Evolutionary conservation across 2,329 filamentous ascomycete species (phyloP).

Genomic region (Davidsoniella virescens): DNA sequence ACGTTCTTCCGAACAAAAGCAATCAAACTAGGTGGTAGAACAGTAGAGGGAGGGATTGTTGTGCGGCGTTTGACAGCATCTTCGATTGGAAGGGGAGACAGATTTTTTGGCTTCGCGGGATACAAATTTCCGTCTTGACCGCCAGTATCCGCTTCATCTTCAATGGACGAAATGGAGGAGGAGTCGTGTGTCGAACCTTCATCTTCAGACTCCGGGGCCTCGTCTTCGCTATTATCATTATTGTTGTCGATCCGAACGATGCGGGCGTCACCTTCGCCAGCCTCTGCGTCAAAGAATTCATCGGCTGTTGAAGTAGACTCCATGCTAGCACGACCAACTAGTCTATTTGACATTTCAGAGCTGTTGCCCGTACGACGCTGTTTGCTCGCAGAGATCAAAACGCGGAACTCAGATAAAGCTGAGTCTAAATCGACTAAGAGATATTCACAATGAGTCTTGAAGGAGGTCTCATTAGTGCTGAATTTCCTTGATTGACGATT

Average conservation of each 20-base stretch:
- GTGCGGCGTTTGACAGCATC: conserved; percentile 48
- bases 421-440: conserved; percentile 73
- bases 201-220: conserved; percentile 37
- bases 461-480: conserved; percentile 44
- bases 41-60: conserved; percentile 56
- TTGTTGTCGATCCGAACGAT: conserved; percentile 54
- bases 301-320: conserved; percentile 65
- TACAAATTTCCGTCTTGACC: conserved; percentile 53
- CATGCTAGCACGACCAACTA: conserved; percentile 41
- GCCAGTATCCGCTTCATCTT: conserved; percentile 39
- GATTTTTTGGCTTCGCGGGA: conserved; percentile 57
- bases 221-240: conserved; percentile 44
- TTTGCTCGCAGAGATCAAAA: conserved; percentile 63
- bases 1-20: conserved; percentile 94
- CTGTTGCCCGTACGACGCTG: conserved; percentile 48
- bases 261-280: conserved; percentile 43
- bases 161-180: conserved; percentile 43
- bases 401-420: conserved; percentile 68
- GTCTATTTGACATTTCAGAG: conserved; percentile 21
- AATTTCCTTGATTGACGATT: conserved; percentile 23
- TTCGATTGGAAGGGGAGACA: conserved; percentile 61
- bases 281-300: conserved; percentile 89
- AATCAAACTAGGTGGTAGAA: conserved; percentile 77
- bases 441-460: conserved; percentile 64
- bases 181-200: conserved; percentile 37